Conservation (phyloP, 1,284 basidiomycete species). For the Cutaneotrichosporon sp. region DNA sequence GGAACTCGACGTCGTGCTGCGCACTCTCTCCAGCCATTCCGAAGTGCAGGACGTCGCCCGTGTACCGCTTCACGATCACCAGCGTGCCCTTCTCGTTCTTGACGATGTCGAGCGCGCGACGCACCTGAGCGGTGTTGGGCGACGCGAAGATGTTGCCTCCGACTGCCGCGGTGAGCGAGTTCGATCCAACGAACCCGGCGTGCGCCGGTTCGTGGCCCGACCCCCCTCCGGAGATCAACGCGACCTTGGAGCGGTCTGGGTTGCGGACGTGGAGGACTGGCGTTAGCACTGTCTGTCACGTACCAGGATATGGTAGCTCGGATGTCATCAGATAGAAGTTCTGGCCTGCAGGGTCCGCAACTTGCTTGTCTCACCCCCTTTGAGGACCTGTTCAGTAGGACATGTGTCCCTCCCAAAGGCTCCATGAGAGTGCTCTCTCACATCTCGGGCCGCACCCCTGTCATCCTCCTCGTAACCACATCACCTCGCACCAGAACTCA, state of each 20-base stretch:
- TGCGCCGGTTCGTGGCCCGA: constrained; percentile 86
- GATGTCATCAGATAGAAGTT: too few species aligned
- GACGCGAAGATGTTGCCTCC: constrained; percentile 85
- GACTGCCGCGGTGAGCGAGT: constrained; percentile 79
- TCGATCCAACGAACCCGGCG: constrained; percentile 73
- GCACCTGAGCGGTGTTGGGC: constrained; percentile 78
- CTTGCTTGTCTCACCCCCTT: too few species aligned
- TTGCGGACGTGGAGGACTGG: constrained; percentile 59
- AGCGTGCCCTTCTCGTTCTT: constrained; percentile 74
- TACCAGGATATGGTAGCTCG: not conserved
- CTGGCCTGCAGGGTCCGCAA: too few species aligned
- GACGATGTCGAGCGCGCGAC: constrained; percentile 72
- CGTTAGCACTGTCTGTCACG: constrained; percentile 6
- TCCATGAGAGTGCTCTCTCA: not conserved
- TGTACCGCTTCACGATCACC: constrained; percentile 80
- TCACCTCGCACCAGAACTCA: constrained; percentile 15
- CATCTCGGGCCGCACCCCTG: not conserved
- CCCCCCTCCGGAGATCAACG: constrained; percentile 83
- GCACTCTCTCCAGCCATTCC: constrained; percentile 83
- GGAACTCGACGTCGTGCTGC: constrained; percentile 71
- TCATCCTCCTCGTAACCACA: not conserved
- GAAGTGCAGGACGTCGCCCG: constrained; percentile 88
- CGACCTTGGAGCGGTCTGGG: constrained; percentile 66
- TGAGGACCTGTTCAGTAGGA: not conserved
- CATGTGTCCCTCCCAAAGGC: not conserved